Base-by-base conservation (phyloP, 805 yeast species). In the Martiniozyma abietophila region DNA sequence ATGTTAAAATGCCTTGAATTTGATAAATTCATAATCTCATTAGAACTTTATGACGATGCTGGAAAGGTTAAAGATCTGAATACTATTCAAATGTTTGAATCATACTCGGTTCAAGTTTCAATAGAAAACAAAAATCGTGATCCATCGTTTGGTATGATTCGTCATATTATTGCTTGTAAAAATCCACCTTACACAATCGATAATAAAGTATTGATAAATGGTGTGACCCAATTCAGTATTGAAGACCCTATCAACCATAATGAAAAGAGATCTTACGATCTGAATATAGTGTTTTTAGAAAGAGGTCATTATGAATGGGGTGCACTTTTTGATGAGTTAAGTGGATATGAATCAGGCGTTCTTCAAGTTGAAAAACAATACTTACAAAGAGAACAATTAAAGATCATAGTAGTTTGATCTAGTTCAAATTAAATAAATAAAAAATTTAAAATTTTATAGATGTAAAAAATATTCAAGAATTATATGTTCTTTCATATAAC, bases 261-360 rank as follows among this genome's bases (percentile, higher is more conserved):
- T 1, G 65, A 58, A 18, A 47, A 61, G 0, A 34, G 59, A 4
- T 59, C 52, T 2, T 58, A 74, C 20, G 64, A 63, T 17, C 51
- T 80, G 25, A 74, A 83, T 6, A 69, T 78, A 31, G 67, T 78
- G 14, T 70, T 84, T 4, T 58, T 88, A 25, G 88, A 81, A 35
- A 66, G 67, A 29, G 97, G 96, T 2, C 78, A 73, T 31, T 86
- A 78, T 50, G 92, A 83, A 51, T 78, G 95, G 80, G 84, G 88
- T 1, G 69, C 71, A 0, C 54, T 74, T 10, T 62, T 75, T 42
- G 81, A 76, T 35, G 71, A 67, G 36, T 42, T 56, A 38, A 56
- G 45, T 1, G 52, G 48, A 10, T 43, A 41, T 25, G 42, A 41
- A 15, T 43, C 40, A 2, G 65, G 48, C 1, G 18, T 31, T 9